Evolutionary conservation across 352 stramenopile genomes (phyloP).

Genomic region (Phytophthora megakarya): DNA sequence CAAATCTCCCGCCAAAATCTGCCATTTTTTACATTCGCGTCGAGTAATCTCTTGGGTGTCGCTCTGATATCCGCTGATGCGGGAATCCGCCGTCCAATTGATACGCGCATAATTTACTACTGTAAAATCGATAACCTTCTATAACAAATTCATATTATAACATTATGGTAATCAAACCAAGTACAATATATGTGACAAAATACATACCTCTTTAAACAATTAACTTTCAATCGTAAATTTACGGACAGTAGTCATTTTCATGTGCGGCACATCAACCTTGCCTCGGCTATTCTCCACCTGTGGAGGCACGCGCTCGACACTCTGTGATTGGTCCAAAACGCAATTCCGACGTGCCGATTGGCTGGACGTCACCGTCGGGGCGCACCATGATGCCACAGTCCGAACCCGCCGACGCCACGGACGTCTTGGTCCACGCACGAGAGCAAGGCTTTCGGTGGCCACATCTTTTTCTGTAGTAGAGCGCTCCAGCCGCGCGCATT

Average conservation of each 20-base stretch:
- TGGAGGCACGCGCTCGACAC: constrained; percentile 23
- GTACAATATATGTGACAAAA: too few relatives aligned
- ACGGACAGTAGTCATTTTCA: background rate
- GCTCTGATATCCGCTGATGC: background rate
- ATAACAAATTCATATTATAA: too few relatives aligned
- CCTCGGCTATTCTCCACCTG: constrained; percentile 31
- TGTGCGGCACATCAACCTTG: constrained; percentile 11
- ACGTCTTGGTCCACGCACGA: constrained; percentile 14
- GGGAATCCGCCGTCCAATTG: background rate
- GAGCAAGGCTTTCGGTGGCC: constrained; percentile 20
- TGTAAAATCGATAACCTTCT: background rate
- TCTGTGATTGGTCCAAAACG: constrained; percentile 6
- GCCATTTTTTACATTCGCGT: background rate
- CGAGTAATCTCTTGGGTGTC: constrained; percentile 4
- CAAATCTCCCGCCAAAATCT: too few relatives aligned
- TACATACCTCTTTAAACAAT: too few relatives aligned
- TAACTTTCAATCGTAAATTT: too few relatives aligned
- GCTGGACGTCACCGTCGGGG: constrained; percentile 15
- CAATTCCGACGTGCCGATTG: constrained; percentile 13
- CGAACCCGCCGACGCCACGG: constrained; percentile 16
- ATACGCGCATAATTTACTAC: constrained; percentile 6
- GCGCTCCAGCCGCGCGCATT: constrained; percentile 11
- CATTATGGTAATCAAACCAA: too few relatives aligned
- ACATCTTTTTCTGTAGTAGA: constrained; percentile 26
- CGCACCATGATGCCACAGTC: constrained; percentile 32